Percentiles rank a stretch among this genome's conserved stretches.
These are phyloP conservation scores for Pseudevernia furfuracea DNA, from an alignment of 495 filamentous ascomycete species.

Conservation along the genomic window DNA sequence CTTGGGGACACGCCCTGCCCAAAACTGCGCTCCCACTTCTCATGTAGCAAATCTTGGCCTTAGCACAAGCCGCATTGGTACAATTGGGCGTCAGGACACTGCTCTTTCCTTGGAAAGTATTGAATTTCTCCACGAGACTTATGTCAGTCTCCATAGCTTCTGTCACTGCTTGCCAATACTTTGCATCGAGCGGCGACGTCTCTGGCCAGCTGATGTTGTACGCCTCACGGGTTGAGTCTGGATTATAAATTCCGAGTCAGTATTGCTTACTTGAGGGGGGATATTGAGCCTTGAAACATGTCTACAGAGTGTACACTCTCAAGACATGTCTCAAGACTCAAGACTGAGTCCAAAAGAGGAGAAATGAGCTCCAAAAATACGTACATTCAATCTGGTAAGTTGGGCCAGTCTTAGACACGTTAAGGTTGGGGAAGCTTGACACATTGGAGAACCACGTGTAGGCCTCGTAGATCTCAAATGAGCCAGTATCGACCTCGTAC, in stretches of 20 bases:
- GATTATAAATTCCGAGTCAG: background rate
- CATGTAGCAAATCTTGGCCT: conserved; percentile 56
- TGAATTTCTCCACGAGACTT: conserved; percentile 42
- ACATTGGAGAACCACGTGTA: conserved; percentile 48
- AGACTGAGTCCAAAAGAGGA: too few relatives aligned
- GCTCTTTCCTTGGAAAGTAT: conserved; percentile 47
- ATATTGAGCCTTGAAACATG: background rate
- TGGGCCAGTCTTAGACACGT: conserved; percentile 31
- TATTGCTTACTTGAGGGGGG: background rate
- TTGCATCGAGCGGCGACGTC: conserved; percentile 47
- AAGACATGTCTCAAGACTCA: too few relatives aligned
- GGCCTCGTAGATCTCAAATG: conserved; percentile 47
- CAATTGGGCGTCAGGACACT: conserved; percentile 47
- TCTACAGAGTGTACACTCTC: background rate
- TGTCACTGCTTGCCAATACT: conserved; percentile 52
- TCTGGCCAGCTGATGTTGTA: conserved; percentile 44
- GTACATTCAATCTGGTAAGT: conserved; percentile 46
- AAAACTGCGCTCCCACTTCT: conserved; percentile 47
- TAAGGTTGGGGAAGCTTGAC: conserved; percentile 35
- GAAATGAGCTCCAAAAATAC: too few relatives aligned
- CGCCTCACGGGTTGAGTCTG: conserved; percentile 45
- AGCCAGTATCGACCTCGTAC: conserved; percentile 48
- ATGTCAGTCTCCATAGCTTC: conserved; percentile 50
- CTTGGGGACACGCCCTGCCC: conserved; percentile 44
- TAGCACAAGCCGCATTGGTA: conserved; percentile 40